phyloP scores from a whole-genome alignment of 2,329 filamentous ascomycete genomes.

The Aspergillus unguis region DNA sequence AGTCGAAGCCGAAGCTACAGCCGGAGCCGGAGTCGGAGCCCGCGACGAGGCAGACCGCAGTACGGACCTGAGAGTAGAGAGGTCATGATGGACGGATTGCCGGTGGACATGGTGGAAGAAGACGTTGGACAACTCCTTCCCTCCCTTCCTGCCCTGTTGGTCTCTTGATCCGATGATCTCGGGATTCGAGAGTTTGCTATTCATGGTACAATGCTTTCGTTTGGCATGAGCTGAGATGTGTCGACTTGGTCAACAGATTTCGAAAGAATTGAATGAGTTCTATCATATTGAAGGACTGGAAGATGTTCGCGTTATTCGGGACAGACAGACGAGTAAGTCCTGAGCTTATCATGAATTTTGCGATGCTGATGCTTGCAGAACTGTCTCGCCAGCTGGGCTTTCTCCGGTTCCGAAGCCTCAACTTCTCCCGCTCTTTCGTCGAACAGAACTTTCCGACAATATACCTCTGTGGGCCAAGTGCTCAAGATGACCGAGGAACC shows the following conservation, averaged over 20 bases:
- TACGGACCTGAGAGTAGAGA: conserved; percentile 47
- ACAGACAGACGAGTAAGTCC: conserved; percentile 54
- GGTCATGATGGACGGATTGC: conserved; percentile 51
- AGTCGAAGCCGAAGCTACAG: conserved; percentile 37
- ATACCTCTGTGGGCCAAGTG: conserved; percentile 47
- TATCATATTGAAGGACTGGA: conserved; percentile 53
- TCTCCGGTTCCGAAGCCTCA: conserved; percentile 51
- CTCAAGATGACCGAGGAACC: conserved; percentile 40
- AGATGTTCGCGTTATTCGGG: conserved; percentile 57
- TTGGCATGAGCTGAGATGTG: conserved; percentile 41
- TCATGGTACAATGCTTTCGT: conserved; percentile 21
- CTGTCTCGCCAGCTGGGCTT: conserved; percentile 56
- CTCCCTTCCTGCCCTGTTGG: conserved; percentile 8
- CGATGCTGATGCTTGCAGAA: conserved; percentile 36
- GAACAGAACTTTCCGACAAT: conserved; percentile 52
- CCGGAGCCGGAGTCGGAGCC: conserved; percentile 36
- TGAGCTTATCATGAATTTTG: background rate
- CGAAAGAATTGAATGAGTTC: conserved; percentile 52
- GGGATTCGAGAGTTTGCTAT: conserved; percentile 8
- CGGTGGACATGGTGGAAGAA: conserved; percentile 49
- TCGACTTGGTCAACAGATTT: conserved; percentile 50
- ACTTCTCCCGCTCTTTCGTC: conserved; percentile 52
- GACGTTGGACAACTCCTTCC: conserved; percentile 46
- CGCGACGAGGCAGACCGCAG: conserved; percentile 37
- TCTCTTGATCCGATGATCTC: conserved; percentile 16